phyloP scores from a whole-genome alignment of 1,284 basidiomycete species.

The Fomes fomentarius region DNA sequence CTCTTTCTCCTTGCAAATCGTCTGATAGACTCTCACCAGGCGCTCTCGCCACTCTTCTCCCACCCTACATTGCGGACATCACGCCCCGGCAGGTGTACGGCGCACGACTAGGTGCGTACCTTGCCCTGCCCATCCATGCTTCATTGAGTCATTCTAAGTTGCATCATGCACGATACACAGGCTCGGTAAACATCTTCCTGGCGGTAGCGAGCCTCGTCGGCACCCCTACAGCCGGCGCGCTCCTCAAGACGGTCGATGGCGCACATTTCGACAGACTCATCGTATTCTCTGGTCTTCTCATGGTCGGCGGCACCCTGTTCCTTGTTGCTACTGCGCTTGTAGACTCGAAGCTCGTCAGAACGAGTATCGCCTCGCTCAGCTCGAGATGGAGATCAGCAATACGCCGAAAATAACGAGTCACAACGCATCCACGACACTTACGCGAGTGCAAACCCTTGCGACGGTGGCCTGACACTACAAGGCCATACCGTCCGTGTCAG shows the following conservation, averaged over 20 bases:
- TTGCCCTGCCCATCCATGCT: no score
- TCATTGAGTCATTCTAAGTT: no score
- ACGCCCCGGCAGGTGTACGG: conserved; percentile 22
- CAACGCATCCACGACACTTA: no score
- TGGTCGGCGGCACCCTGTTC: conserved; percentile 18
- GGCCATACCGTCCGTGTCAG: no score
- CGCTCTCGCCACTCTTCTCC: conserved; percentile 18
- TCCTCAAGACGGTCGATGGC: conserved; percentile 29
- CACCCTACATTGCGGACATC: conserved; percentile 22
- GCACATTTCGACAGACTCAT: conserved; percentile 34
- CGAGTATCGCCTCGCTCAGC: no score
- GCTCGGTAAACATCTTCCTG: conserved; percentile 28
- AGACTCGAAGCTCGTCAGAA: neutral
- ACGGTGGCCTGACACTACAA: no score
- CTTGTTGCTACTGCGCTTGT: neutral
- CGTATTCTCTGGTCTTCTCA: conserved; percentile 34
- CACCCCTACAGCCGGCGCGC: conserved; percentile 34
- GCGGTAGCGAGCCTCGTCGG: conserved; percentile 18
- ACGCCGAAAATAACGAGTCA: no score
- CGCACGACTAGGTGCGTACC: conserved; percentile 18
- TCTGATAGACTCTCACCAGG: conserved; percentile 11
- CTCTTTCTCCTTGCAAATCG: neutral
- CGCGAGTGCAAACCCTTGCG: no score
- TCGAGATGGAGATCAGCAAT: no score
- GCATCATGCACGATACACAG: no score